Percentiles rank a stretch among this genome's conserved stretches.
Conservation (phyloP, 208 protist species). For the Trypanosomatidae sp. region DNA sequence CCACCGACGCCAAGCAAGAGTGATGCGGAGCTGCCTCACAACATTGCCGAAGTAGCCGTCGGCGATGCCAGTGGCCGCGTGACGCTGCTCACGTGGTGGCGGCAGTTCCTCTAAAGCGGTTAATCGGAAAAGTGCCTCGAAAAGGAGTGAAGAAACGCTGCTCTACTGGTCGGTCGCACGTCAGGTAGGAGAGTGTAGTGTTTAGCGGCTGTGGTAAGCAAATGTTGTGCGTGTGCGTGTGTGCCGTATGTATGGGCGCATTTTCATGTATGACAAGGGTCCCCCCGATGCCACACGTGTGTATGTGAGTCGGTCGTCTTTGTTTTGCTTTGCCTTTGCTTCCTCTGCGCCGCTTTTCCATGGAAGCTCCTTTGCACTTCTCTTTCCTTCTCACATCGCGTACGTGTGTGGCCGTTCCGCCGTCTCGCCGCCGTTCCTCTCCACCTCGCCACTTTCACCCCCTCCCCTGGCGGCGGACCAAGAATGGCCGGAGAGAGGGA, state of each 20-base stretch:
- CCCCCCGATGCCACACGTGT: not conserved
- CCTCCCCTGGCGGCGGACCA: not conserved
- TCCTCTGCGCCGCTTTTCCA: not conserved
- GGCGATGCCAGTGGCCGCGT: slow-evolving; percentile 60
- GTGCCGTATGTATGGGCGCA: not conserved
- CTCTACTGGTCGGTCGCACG: not conserved
- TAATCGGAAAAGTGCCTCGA: not conserved
- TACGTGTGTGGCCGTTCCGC: not conserved
- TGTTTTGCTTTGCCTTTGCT: not conserved
- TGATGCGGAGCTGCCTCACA: slow-evolving; percentile 22
- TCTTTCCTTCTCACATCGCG: not conserved
- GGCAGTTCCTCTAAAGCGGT: slow-evolving; percentile 15
- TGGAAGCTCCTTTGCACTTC: too few species aligned
- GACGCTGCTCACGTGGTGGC: slow-evolving; percentile 55
- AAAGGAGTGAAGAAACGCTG: not conserved
- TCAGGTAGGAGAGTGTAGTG: not conserved
- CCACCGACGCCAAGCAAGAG: slow-evolving; percentile 8
- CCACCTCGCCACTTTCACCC: not conserved
- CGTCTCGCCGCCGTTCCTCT: not conserved
- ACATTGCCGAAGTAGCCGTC: slow-evolving; percentile 39
- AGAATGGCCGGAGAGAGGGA: too few species aligned
- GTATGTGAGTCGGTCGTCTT: not conserved
- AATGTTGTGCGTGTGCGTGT: not conserved
- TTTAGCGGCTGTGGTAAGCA: not conserved
- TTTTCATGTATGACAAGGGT: not conserved